phyloP scores from a whole-genome alignment of 2,329 filamentous ascomycete genomes.

The Cadophora luteo-olivacea region DNA sequence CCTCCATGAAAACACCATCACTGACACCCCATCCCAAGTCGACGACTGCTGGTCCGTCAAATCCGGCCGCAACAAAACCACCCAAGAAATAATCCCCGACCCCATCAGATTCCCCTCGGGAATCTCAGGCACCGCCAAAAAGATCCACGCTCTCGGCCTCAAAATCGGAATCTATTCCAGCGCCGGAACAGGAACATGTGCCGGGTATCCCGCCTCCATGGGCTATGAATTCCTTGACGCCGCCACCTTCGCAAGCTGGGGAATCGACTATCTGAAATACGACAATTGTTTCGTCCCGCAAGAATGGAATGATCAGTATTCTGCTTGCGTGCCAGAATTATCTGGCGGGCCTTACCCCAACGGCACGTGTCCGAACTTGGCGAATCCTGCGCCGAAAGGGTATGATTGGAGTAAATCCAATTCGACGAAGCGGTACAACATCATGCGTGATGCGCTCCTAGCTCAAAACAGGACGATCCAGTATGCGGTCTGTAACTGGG shows the following conservation, averaged over 20 bases:
- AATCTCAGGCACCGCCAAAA: constrained; percentile 58
- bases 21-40: constrained; percentile 40
- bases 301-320: constrained; percentile 49
- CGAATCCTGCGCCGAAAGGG: constrained; percentile 49
- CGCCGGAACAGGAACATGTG: constrained; percentile 49
- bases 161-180: constrained; percentile 70
- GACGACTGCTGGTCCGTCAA: constrained; percentile 67
- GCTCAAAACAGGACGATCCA: constrained; percentile 53
- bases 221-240: constrained; percentile 65
- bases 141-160: constrained; percentile 61
- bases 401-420: constrained; percentile 58
- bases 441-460: constrained; percentile 59
- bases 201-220: constrained; percentile 53
- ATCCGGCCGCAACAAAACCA: constrained; percentile 49
- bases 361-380: constrained; percentile 48
- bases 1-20: background rate
- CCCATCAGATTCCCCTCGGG: constrained; percentile 62
- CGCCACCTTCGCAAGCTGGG: constrained; percentile 62
- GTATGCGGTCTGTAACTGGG: constrained; percentile 62
- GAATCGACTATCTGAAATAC: constrained; percentile 65
- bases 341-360: constrained; percentile 43
- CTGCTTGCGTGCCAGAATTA: constrained; percentile 49
- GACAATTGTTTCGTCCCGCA: constrained; percentile 58
- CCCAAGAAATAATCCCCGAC: constrained; percentile 54
- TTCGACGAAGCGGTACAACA: constrained; percentile 51